Conservation (phyloP, 805 yeast genomes). For the Hemisphaericaspora nanyangensis region DNA sequence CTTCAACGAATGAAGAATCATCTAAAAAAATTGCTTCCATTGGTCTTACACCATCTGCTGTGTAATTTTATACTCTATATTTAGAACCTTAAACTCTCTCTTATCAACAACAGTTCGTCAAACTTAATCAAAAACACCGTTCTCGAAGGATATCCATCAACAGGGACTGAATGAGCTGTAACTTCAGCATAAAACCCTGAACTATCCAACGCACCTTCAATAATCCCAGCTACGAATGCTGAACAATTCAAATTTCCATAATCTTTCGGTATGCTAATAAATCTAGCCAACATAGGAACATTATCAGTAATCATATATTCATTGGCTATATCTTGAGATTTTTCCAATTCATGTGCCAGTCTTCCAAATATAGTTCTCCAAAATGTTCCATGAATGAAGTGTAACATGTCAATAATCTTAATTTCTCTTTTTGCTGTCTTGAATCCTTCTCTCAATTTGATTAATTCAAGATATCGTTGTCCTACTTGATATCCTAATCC, state of each 20-base stretch:
- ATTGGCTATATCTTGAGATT: slow-evolving; percentile 64
- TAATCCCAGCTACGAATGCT: slow-evolving; percentile 80
- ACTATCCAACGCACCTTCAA: slow-evolving; percentile 77
- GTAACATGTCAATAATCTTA: slow-evolving; percentile 61
- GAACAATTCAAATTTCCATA: slow-evolving; percentile 74
- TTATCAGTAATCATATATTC: slow-evolving; percentile 79
- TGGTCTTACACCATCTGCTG: no score
- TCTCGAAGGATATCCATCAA: slow-evolving; percentile 53
- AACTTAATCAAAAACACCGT: slow-evolving; percentile 78
- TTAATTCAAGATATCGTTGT: slow-evolving; percentile 62
- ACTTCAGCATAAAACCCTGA: slow-evolving; percentile 71
- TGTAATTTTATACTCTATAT: background rate
- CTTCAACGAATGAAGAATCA: no score
- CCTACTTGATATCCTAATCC: slow-evolving; percentile 79
- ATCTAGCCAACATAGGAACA: slow-evolving; percentile 66
- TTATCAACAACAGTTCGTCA: slow-evolving; percentile 50
- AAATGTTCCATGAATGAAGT: slow-evolving; percentile 65
- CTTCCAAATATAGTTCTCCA: slow-evolving; percentile 76
- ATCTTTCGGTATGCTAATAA: slow-evolving; percentile 74
- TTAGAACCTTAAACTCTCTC: slow-evolving; percentile 44
- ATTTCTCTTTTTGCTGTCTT: slow-evolving; percentile 62
- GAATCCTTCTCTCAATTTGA: slow-evolving; percentile 62
- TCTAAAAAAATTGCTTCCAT: no score
- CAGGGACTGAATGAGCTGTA: slow-evolving; percentile 76
- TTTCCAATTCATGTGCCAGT: slow-evolving; percentile 71